phyloP scores from a whole-genome alignment of 2,329 filamentous ascomycete genomes.

The Cladophialophora exuberans region DNA sequence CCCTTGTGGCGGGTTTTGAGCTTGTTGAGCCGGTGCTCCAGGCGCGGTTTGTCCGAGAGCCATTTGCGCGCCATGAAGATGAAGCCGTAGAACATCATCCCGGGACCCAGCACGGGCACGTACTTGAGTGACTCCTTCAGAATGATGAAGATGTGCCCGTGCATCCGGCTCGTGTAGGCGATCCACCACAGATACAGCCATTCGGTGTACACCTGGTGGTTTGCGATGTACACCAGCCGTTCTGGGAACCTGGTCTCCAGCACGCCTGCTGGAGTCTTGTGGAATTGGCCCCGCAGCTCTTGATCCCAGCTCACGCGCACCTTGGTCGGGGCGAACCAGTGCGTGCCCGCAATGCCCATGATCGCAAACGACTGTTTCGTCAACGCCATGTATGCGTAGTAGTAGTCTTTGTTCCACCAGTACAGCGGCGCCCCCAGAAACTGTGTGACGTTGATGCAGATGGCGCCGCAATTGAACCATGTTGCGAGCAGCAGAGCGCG shows the following conservation, averaged over 20 bases:
- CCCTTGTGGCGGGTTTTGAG: conserved; percentile 56
- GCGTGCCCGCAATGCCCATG: conserved; percentile 63
- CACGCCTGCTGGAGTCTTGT: conserved; percentile 59
- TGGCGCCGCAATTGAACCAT: conserved; percentile 49
- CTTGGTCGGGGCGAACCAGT: conserved; percentile 66
- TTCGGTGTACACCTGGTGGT: conserved; percentile 71
- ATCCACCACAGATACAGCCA: conserved; percentile 73
- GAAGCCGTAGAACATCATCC: conserved; percentile 68
- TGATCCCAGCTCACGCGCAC: conserved; percentile 65
- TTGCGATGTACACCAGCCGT: conserved; percentile 64
- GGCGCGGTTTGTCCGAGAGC: conserved; percentile 62
- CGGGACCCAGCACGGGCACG: conserved; percentile 64
- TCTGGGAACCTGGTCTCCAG: conserved; percentile 64
- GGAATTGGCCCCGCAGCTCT: conserved; percentile 62
- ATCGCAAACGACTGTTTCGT: conserved; percentile 68
- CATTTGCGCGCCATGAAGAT: conserved; percentile 68
- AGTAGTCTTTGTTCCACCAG: conserved; percentile 62
- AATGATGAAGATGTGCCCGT: conserved; percentile 69
- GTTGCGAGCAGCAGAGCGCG: conserved; percentile 48
- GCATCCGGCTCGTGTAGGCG: conserved; percentile 66
- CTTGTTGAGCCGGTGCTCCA: conserved; percentile 60
- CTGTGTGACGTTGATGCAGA: conserved; percentile 57
- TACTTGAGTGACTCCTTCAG: conserved; percentile 67
- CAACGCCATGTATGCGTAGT: conserved; percentile 67
- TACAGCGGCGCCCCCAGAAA: conserved; percentile 64